Base-by-base conservation (phyloP, 2,329 filamentous ascomycete species). In the Lachnellula suecica region DNA sequence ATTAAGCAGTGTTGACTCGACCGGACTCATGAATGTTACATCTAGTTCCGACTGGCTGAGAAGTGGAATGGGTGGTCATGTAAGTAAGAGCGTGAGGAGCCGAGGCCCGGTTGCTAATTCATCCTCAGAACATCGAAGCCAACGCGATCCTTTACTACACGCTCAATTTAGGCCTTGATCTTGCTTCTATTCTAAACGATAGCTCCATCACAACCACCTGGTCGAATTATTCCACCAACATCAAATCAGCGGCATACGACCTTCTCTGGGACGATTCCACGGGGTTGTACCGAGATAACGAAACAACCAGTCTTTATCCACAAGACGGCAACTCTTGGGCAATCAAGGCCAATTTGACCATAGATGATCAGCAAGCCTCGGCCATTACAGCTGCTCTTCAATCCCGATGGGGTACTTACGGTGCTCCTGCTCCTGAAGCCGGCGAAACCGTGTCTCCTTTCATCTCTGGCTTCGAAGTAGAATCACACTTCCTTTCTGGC, bases 241-340 rank as follows among this genome's bases (percentile, higher is more conserved):
- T 52, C 15, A 47, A 52, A 24, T 25, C 7, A 10, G 34, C 34
- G 17, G 25, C 35, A 23, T 40, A 34, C 25, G 23, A 1, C 20
- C 9, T 20, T 13, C 49, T 56, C 20, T 53, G 31, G 20, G 70
- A 75, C 50, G 56, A 66, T 5, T 52, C 63, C 2, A 69, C 70
- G 4, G 70, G 71, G 22, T 68, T 78, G 58, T 76, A 77, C 68
- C 70, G 71, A 52, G 76, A 78, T 61, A 80, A 79, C 29, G 75
- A 75, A 64, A 82, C 80, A 58, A 78, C 75, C 1, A 72, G 73
- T 0, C 69, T 86, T 2, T 70, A 79, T 54, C 79, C 81, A 0
- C 82, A 85, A 64, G 80, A 83, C 57, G 79, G 76, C 15, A 84
- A 84, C 66, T 73, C 76, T 44, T 72, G 82, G 64, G 75, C 78